These are phyloP conservation scores for Castanea crenata DNA, from an alignment of 306 rosid species.

Conservation along the genomic window DNA sequence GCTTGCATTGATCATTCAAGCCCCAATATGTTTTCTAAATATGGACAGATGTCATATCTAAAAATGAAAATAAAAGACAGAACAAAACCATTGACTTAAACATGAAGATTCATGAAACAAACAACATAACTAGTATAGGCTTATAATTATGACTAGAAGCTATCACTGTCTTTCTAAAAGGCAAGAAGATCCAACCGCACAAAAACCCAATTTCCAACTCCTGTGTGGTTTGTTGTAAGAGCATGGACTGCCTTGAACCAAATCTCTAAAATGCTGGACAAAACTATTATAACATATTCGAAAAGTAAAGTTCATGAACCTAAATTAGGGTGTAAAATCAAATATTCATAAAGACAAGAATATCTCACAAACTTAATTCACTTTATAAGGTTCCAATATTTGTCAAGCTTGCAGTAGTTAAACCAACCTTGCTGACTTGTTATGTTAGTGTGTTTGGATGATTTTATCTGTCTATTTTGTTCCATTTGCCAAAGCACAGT, in stretches of 20 bases:
- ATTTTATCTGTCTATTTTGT: too few relatives aligned
- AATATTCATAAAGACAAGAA: not conserved
- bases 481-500: too few relatives aligned
- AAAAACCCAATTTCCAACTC: too few relatives aligned
- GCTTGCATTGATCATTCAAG: not conserved
- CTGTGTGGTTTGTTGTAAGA: too few relatives aligned
- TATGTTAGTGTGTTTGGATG: not conserved
- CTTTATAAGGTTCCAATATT: not conserved
- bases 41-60: not conserved
- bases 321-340: not conserved
- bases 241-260: too few relatives aligned
- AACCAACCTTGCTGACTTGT: not conserved
- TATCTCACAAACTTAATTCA: not conserved
- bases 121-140: not conserved
- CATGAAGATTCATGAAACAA: not conserved
- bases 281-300: not conserved
- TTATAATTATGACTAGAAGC: not conserved
- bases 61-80: not conserved
- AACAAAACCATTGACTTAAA: not conserved
- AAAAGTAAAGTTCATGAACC: not conserved
- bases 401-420: not conserved
- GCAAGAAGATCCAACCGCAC: not conserved
- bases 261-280: not conserved
- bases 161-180: not conserved
- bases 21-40: not conserved